These are phyloP conservation scores for Ophiostoma sp. DNA, from an alignment of 2,329 filamentous ascomycete genomes.

Conservation along the genomic window DNA sequence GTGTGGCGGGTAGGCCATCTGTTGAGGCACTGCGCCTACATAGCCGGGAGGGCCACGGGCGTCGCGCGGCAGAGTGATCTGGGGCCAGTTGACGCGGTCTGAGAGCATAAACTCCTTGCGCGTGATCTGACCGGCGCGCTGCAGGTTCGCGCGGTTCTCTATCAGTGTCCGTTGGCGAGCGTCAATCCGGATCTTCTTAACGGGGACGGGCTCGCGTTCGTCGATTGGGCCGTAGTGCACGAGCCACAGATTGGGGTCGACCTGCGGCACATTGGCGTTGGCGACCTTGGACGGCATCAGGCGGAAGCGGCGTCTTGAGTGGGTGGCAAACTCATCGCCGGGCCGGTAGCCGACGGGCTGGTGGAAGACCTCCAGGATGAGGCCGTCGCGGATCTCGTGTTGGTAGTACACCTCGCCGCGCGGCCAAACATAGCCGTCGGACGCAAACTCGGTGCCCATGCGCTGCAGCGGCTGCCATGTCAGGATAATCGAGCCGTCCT, in stretches of 20 bases:
- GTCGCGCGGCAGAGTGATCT: constrained; percentile 63
- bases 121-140: constrained; percentile 71
- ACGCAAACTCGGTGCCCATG: constrained; percentile 69
- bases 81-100: constrained; percentile 85
- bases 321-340: constrained; percentile 67
- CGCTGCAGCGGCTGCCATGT: constrained; percentile 80
- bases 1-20: constrained; percentile 59
- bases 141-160: constrained; percentile 58
- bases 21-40: constrained; percentile 45
- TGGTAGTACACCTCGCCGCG: constrained; percentile 72
- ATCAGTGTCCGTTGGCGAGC: constrained; percentile 57
- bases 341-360: constrained; percentile 72
- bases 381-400: constrained; percentile 61
- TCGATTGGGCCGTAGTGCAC: constrained; percentile 82
- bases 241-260: constrained; percentile 82
- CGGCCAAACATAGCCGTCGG: constrained; percentile 88
- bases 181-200: constrained; percentile 59
- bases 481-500: constrained; percentile 75
- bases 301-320: constrained; percentile 80
- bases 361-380: constrained; percentile 82
- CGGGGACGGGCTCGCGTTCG: constrained; percentile 65
- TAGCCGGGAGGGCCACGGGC: constrained; percentile 49
- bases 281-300: constrained; percentile 67
- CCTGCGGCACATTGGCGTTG: constrained; percentile 60
- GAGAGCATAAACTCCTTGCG: constrained; percentile 93